These are phyloP conservation scores for Mangifera indica DNA, from an alignment of 345 rosid genomes.

Conservation along the genomic window DNA sequence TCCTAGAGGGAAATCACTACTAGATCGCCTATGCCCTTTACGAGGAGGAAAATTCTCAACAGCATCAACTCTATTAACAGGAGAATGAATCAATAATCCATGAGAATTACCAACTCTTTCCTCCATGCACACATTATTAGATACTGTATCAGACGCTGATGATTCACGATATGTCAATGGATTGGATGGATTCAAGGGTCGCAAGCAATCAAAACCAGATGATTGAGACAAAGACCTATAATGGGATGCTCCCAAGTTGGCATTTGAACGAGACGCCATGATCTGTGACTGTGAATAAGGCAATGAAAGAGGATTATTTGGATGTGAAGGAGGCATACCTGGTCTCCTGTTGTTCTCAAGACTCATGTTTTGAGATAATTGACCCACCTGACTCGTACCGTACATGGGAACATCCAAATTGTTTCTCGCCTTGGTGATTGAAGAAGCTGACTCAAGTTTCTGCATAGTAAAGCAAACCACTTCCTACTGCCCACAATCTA, in stretches of 20 bases:
- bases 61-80: conserved; percentile 28
- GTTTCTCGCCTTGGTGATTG: conserved; percentile 2
- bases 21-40: conserved; percentile 55
- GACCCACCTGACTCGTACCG: conserved; percentile 20
- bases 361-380: conserved; percentile 6
- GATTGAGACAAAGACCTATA: conserved; percentile 62
- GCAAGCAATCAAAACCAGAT: conserved; percentile 51
- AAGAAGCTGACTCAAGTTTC: conserved; percentile 19
- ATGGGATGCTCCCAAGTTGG: conserved; percentile 38
- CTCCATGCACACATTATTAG: conserved; percentile 43
- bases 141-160: conserved; percentile 28
- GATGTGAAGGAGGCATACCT: conserved; percentile 43
- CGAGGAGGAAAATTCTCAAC: conserved; percentile 47
- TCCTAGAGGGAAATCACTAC: conserved; percentile 54
- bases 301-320: conserved; percentile 28
- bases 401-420: conserved; percentile 23
- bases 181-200: conserved; percentile 47
- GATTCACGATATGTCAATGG: conserved; percentile 32
- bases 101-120: conserved; percentile 36
- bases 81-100: conserved; percentile 29
- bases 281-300: conserved; percentile 40
- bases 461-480: conserved; percentile 5
- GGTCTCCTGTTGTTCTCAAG: conserved; percentile 29
- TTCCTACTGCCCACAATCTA: too few species aligned
- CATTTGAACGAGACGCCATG: conserved; percentile 44